Conservation (phyloP, 495 filamentous ascomycete genomes). For the Xylaria curta region DNA sequence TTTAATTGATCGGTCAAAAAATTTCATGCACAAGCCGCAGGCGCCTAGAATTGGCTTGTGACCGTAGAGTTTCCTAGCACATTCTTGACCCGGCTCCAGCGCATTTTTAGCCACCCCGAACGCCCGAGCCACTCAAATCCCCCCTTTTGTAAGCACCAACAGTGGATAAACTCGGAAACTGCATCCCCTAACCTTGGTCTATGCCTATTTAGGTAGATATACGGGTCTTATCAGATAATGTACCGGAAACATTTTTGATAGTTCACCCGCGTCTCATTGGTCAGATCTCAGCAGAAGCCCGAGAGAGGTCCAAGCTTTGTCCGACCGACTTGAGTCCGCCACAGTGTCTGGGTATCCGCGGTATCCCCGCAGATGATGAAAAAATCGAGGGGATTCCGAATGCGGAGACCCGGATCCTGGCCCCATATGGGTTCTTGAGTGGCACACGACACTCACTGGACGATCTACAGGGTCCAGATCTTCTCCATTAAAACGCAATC, state of each 20-base stretch:
- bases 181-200: slow-evolving; percentile 13
- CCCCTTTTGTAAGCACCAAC: background rate
- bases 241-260: slow-evolving; percentile 30
- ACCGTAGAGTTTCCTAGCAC: slow-evolving; percentile 2
- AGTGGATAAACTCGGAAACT: slow-evolving; percentile 18
- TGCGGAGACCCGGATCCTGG: slow-evolving; percentile 14
- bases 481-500: slow-evolving; percentile 5
- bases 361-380: background rate
- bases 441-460: slow-evolving; percentile 25
- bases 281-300: background rate
- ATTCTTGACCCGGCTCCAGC: slow-evolving; percentile 9
- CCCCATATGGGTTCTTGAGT: background rate
- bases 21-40: slow-evolving; percentile 21
- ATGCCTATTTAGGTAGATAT: slow-evolving; percentile 24
- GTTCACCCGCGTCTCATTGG: slow-evolving; percentile 23
- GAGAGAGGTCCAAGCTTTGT: slow-evolving; percentile 27
- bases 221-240: slow-evolving; percentile 32
- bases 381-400: background rate
- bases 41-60: slow-evolving; percentile 11
- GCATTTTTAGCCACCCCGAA: slow-evolving; percentile 35
- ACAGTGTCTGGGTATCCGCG: background rate
- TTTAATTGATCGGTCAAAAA: slow-evolving; percentile 19
- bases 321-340: slow-evolving; percentile 2
- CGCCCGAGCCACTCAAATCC: slow-evolving; percentile 19
- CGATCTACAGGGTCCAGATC: slow-evolving; percentile 34